Evolutionary conservation across 177 flowering plant species (phyloP).

Genomic region (Tripterygium wilfordii): DNA sequence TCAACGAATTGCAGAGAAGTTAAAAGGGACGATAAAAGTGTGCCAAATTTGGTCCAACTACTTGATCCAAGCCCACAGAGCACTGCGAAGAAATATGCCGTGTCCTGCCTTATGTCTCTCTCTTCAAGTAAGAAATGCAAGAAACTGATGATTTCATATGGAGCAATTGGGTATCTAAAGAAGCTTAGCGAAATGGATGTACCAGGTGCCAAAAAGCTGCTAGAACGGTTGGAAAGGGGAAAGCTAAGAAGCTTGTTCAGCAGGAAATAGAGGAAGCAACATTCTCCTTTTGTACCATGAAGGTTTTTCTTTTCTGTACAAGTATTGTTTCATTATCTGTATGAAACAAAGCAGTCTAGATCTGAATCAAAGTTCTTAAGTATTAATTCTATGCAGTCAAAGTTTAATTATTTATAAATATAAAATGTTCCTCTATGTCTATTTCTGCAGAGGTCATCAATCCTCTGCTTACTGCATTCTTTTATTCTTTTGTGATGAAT

Average conservation of each 20-base stretch:
- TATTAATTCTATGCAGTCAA: conserved; percentile 9
- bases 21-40: conserved; percentile 68
- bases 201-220: conserved; percentile 77
- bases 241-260: conserved; percentile 62
- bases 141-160: conserved; percentile 86
- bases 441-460: too few species aligned
- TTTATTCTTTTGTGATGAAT: too few species aligned
- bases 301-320: too few species aligned
- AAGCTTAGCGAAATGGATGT: conserved; percentile 82
- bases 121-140: conserved; percentile 79
- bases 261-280: conserved; percentile 37
- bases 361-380: too few species aligned
- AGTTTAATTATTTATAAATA: background rate
- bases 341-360: conserved; percentile 38
- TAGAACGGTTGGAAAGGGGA: conserved; percentile 76
- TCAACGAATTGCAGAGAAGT: conserved; percentile 58
- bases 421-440: too few species aligned
- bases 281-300: too few species aligned
- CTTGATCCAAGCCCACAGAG: conserved; percentile 81
- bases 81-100: conserved; percentile 84
- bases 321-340: conserved; percentile 55
- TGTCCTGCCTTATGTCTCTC: conserved; percentile 51
- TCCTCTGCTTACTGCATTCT: too few species aligned
- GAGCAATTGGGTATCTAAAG: conserved; percentile 91
- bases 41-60: conserved; percentile 74